Evolutionary conservation across 495 filamentous ascomycete genomes (phyloP), one percentile per base, ranked within the genome.

Genomic region (Hypomontagnella submonticulosa): DNA sequence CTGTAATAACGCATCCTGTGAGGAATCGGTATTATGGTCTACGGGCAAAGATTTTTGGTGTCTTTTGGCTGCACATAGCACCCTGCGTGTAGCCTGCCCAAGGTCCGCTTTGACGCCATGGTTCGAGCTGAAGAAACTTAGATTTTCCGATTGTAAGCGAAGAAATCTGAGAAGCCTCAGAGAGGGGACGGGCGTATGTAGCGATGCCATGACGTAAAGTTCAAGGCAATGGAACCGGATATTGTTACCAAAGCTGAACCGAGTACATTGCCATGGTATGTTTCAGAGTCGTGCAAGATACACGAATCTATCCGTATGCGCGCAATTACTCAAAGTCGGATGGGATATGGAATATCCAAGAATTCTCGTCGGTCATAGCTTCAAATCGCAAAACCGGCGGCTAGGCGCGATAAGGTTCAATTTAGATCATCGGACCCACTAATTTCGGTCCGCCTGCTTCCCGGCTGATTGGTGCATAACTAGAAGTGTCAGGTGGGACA

Each of bases 91-190:
- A 9, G 44, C 41, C 9, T 52, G 74, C 53, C 60, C 69, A 40
- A 60, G 34, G 33, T 48, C 67, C 63, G 48, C 57, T 53, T 62
- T 74, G 54, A 57, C 40, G 55, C 73, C 75, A 55, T 80, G 71
- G 63, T 77, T 81, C 10, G 77, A 68, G 23, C 71, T 80, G 76
- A 86, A 83, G 64, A 83, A 83, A 55, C 74, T 79, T 11, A 78
- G 52, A 44, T 76, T 77, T 52, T 87, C 84, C 19, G 85, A 82
- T 72, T 90, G 88, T 33, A 79, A 80, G 49, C 83, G 83, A 37
- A 91, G 77, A 58, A 87, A 90, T 34, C 81, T 84, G 59, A 91
- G 78, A 7, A 90, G 77, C 32, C 79, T 78, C 41, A 79, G 72
- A 33, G 88, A 90, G 18, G 89, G 88, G 41, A 79, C 83, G 44